Conservation (phyloP, 2,329 filamentous ascomycete genomes). For the Ophiostoma sp. region DNA sequence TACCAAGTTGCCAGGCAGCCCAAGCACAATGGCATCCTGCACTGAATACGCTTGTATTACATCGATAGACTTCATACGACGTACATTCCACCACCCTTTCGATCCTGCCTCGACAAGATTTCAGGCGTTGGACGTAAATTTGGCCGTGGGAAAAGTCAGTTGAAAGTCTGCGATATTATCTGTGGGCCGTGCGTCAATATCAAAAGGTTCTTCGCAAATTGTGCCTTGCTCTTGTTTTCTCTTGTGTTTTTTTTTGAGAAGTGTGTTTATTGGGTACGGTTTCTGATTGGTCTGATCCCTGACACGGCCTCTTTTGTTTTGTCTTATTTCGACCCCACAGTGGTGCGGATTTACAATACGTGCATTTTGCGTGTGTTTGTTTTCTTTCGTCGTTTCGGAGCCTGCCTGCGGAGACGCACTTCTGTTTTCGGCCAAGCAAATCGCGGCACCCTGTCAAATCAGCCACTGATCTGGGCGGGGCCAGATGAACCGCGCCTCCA, state of each 20-base stretch:
- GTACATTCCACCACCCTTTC: neutral
- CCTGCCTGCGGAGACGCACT: neutral
- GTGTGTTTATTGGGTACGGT: conserved; percentile 24
- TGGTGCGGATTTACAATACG: neutral
- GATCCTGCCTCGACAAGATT: neutral
- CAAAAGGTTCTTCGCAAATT: neutral
- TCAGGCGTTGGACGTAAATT: no score
- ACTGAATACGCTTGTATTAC: no score
- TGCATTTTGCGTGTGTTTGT: neutral
- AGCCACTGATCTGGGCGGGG: conserved; percentile 31
- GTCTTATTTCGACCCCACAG: conserved; percentile 3
- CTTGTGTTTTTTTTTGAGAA: neutral
- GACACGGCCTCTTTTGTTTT: neutral
- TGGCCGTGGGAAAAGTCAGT: neutral
- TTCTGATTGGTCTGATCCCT: conserved; percentile 28
- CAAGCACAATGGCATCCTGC: neutral
- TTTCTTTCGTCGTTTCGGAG: neutral
- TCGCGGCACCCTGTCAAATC: conserved; percentile 25
- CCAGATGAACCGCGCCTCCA: conserved; percentile 26
- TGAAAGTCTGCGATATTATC: neutral
- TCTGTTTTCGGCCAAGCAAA: conserved; percentile 12
- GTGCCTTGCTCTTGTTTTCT: neutral
- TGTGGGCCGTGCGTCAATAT: neutral
- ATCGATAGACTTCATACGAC: no score
- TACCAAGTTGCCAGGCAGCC: neutral